phyloP scores from a whole-genome alignment of 345 rosid genomes.

The Orychophragmus violaceus region DNA sequence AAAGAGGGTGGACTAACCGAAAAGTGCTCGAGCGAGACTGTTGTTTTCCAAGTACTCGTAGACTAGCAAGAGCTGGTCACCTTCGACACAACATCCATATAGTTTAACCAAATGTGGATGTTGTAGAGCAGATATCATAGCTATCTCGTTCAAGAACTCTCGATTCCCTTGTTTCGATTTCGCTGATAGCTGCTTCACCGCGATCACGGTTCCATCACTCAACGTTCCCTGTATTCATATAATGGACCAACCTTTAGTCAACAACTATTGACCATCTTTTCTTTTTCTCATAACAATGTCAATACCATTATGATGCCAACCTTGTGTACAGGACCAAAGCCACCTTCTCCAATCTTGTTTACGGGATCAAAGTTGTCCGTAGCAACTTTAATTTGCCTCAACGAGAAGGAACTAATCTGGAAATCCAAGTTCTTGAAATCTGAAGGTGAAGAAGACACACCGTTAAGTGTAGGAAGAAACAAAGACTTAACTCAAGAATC shows the following conservation, averaged over 20 bases:
- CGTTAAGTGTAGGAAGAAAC: constrained; percentile 2
- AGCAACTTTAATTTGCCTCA: constrained; percentile 46
- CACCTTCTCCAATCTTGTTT: constrained; percentile 65
- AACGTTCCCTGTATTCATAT: constrained; percentile 36
- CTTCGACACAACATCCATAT: constrained; percentile 51
- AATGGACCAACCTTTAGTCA: background rate
- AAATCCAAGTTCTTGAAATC: constrained; percentile 39
- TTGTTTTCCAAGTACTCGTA: constrained; percentile 33
- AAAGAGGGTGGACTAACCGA: constrained; percentile 20
- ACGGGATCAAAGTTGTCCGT: constrained; percentile 44
- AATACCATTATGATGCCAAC: constrained; percentile 16
- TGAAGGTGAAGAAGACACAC: constrained; percentile 14
- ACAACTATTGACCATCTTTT: background rate
- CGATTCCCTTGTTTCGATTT: constrained; percentile 56
- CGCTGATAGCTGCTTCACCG: constrained; percentile 49
- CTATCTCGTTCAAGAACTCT: constrained; percentile 53
- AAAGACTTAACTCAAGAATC: background rate
- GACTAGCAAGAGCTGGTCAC: constrained; percentile 40
- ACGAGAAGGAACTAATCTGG: constrained; percentile 42
- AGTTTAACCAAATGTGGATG: constrained; percentile 55
- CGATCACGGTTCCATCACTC: constrained; percentile 47
- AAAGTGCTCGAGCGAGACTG: constrained; percentile 46
- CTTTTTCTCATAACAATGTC: background rate
- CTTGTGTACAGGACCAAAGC: constrained; percentile 70
- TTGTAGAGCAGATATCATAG: constrained; percentile 51